These are phyloP conservation scores for Agrocybe chaxingu DNA, from an alignment of 768 basidiomycete species.

Conservation along the genomic window DNA sequence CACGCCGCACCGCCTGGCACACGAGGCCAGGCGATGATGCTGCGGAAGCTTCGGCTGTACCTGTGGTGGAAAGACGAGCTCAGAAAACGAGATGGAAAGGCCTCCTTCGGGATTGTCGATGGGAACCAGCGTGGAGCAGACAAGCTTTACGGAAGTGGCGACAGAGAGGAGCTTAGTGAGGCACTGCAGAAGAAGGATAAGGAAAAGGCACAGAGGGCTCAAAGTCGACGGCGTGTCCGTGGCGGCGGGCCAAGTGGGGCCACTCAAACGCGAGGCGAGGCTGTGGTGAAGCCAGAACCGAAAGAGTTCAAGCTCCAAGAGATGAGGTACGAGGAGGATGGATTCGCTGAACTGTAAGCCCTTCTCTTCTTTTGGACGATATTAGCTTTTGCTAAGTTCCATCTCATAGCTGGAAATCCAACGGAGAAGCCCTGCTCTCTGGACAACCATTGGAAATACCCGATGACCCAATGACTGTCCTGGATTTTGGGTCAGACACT, in stretches of 20 bases:
- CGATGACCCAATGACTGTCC: conserved; percentile 23
- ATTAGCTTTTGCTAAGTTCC: neutral
- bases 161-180: conserved; percentile 52
- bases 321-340: conserved; percentile 45
- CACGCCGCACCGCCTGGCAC: conserved; percentile 51
- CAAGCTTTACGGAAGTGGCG: conserved; percentile 22
- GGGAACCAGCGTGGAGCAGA: conserved; percentile 15
- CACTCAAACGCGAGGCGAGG: conserved; percentile 11
- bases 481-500: conserved; percentile 35
- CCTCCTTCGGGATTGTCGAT: conserved; percentile 22
- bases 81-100: conserved; percentile 30
- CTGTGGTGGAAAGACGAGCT: conserved; percentile 78
- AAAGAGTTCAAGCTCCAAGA: conserved; percentile 27
- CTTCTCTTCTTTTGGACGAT: neutral
- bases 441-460: conserved; percentile 18
- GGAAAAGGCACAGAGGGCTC: conserved; percentile 53
- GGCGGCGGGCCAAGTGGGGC: conserved; percentile 58
- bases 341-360: conserved; percentile 59
- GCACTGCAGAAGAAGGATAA: conserved; percentile 78
- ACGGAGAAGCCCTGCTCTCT: conserved; percentile 17
- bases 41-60: conserved; percentile 66
- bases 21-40: conserved; percentile 78
- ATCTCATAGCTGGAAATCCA: conserved; percentile 31
- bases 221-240: conserved; percentile 69
- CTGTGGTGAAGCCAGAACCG: conserved; percentile 15